Evolutionary conservation across 768 basidiomycete species (phyloP).

Genomic region (Pleurotus pulmonarius): DNA sequence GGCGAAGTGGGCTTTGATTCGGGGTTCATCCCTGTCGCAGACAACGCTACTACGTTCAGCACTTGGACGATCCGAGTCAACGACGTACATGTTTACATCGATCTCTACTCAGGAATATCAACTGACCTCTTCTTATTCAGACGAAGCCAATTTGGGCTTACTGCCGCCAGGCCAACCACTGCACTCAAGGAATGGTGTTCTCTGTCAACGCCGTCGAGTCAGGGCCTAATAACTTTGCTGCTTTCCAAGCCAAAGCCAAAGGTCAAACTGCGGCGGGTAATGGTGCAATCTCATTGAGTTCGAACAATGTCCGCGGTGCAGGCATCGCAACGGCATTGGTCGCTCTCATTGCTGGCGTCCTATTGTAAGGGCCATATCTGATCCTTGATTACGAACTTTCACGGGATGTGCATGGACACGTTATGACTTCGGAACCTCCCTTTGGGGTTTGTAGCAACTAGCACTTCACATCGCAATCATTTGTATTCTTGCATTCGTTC

Average conservation of each 20-base stretch:
- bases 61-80: constrained; percentile 51
- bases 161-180: constrained; percentile 49
- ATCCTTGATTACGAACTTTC: background rate
- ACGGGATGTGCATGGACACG: background rate
- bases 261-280: constrained; percentile 34
- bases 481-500: constrained; percentile 7
- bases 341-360: background rate
- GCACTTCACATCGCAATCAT: background rate
- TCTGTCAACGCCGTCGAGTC: constrained; percentile 48
- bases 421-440: background rate
- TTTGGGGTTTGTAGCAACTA: constrained; percentile 3
- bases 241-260: constrained; percentile 46
- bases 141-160: constrained; percentile 54
- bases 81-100: constrained; percentile 33
- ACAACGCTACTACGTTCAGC: constrained; percentile 39
- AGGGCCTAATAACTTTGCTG: constrained; percentile 49
- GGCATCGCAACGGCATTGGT: constrained; percentile 3
- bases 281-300: constrained; percentile 1
- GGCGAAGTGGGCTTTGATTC: constrained; percentile 43
- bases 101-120: background rate
- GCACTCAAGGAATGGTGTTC: constrained; percentile 59
- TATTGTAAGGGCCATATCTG: background rate
- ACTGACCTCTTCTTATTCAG: constrained; percentile 18
- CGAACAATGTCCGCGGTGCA: constrained; percentile 2
- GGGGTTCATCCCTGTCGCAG: constrained; percentile 47